Evolutionary conservation across 202 grass and related monocot species (phyloP), one percentile per base, ranked within the genome.

Genomic region (Panicum hallii): DNA sequence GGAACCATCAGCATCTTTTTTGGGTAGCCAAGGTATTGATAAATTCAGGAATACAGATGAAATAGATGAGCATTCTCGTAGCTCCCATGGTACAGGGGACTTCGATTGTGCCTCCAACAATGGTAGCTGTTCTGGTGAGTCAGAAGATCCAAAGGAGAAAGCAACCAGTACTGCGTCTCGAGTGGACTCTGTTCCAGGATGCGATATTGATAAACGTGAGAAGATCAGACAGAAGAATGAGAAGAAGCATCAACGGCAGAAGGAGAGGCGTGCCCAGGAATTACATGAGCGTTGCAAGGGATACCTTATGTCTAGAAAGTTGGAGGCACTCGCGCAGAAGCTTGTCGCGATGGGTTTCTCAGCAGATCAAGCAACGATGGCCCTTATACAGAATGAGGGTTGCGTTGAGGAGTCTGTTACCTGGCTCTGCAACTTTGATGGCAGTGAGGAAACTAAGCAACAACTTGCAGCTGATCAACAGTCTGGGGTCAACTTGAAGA

Each of bases 221-320:
- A 99, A 99, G 88, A 99, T 99, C 75, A 89, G 96, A 55, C 96
- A 94, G 66, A 99, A 99, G 82, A 99, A 99, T 88, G 96, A 99
- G 84, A 99, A 89, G 74, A 99, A 99, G 47, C 96, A 99, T 89
- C 96, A 99, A 81, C 85, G 96, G 49, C 93, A 99, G 79, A 95
- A 91, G 88, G 96, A 99, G 88, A 92, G 91, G 75, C 85, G 96
- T 26, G 91, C 91, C 45, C 96, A 96, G 82, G 96, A 95, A 79
- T 89, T 99, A 75, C 93, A 99, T 43, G 96, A 99, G 74, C 91
- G 94, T 60, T 99, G 93, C 79, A 95, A 89, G 38, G 93, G 93
- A 28, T 99, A 95, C 62, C 83, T 99, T 47, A 99, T 99, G 93
- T 99, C 96, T 52, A 88, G 88, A 79, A 99, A 99, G 72, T 77